Evolutionary conservation across 2,329 filamentous ascomycete species (phyloP), one percentile per base, ranked within the genome.

Genomic region (Epicoccum sorghinum): DNA sequence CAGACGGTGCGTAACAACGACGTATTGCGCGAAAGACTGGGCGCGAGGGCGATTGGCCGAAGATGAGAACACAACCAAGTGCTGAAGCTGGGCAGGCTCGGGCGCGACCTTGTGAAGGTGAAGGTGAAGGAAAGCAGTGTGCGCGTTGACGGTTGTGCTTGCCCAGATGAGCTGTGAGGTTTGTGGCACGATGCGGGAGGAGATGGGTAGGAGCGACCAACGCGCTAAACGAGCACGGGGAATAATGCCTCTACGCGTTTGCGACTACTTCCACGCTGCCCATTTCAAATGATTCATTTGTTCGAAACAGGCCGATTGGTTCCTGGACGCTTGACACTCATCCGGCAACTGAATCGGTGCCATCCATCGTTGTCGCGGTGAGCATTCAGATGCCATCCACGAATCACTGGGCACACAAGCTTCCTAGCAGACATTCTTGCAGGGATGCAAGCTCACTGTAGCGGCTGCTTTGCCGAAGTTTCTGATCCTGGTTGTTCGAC

Each of bases 151-250:
- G 52, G 42, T 52, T 33, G 27, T 29, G 27, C 27, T 47, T 45
- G 18, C 18, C 18, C 18, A 18, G 18, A 18, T 18, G 49, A 24
- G 42, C 49, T 46, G 40, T 37, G 36, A 46, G 29, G 44, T 39
- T 55, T 45, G 46, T 46, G 9, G 13, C 52, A 37, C 46, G 41
- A 40, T 35, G 40, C 41, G 41, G 52, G 33, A 33, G 40, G 42
- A 39, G 42, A 52, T 33, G 10, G 36, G 49, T 18, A 55, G 55
- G 60, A 63, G 60, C 57, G 50, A 64, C 42, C 44, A 41, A 43
- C 22, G 27, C 42, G 49, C 49, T 52, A 52, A 43, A 36, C 43
- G 32, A 33, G 10, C 7, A 33, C 7, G 32, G 8, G 22, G 32
- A 37, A 38, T 41, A 36, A 54, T 54, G 32, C 51, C 51, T 54